Evolutionary conservation across 768 basidiomycete genomes (phyloP), one percentile per base, ranked within the genome.

Genomic region (Mycena vitilis): DNA sequence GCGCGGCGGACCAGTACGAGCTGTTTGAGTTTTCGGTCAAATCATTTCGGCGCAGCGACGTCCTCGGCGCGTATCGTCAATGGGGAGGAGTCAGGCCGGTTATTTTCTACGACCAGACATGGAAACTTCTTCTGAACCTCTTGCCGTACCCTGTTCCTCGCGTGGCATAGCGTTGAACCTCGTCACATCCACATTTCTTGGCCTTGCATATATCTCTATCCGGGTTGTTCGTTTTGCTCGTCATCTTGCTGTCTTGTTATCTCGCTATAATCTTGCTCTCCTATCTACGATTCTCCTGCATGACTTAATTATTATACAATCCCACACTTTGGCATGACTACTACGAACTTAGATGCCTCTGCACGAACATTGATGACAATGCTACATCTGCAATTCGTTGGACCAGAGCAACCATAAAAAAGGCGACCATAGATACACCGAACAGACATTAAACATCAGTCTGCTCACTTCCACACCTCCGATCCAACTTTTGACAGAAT

Each of bases 121-220:
- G 85, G 84, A 82, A 79, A 65, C 72, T 87, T 25, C 82, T 83
- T 58, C 75, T 90, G 66, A 84, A 82, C 38, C 75, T 89, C 16
- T 75, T 83, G 47, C 79, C 81, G 63, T 80, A 80, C 38, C 75
- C 78, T 36, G 77, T 78, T 38, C 74, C 73, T 40, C 63, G 71
- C 55, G 69, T 69, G 1, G 55, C 68, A 20, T 60, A 56, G 51
- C 36, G 9, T 22, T 23, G 37, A n/a, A 4, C 13, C 5, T 20
- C 40, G 10, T 11, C 40, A 4, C 40, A 5, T 30, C 15, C 40
- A 8, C 45, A 18, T 58, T 57, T 49, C 48, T 61, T 55, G 53
- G 11, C 23, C 34, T 34, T 30, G 9, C 34, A 20, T n/a, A 11
- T 57, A 57, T 42, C 11, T 57, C 18, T 38, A 22, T 57, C 13